Evolutionary conservation across 73 alveolate genomes (phyloP).

Genomic region (Paramecium biaurelia): DNA sequence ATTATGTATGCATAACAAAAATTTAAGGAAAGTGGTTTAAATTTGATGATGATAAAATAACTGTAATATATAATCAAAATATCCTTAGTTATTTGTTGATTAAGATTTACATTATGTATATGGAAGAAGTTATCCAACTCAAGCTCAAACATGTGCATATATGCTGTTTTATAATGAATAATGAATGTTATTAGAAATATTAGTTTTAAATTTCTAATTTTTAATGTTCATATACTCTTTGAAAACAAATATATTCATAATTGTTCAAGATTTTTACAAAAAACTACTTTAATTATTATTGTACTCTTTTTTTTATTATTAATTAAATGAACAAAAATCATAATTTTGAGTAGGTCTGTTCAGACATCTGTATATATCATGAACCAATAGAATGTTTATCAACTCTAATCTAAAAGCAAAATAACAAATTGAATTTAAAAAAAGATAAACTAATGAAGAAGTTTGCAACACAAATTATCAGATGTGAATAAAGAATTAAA

Average conservation of each 20-base stretch:
- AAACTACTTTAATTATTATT: neutral
- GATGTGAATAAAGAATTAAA: neutral
- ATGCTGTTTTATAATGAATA: constrained; percentile 52
- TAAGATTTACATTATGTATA: neutral
- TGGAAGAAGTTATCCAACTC: constrained; percentile 52
- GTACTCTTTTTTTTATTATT: neutral
- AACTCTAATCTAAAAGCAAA: neutral
- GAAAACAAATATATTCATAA: neutral
- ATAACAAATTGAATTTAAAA: neutral
- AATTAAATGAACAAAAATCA: neutral
- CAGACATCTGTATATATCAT: neutral
- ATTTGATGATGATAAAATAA: constrained; percentile 62
- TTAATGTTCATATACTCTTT: neutral
- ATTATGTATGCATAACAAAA: constrained; percentile 43
- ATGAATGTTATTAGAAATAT: neutral
- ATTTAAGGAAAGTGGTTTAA: constrained; percentile 44
- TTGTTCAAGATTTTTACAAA: neutral
- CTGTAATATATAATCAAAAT: neutral
- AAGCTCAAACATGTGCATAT: constrained; percentile 52
- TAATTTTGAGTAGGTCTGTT: neutral
- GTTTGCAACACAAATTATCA: neutral
- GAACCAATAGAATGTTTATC: neutral
- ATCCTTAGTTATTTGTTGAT: neutral
- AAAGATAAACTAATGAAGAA: neutral
- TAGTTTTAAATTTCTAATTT: neutral